phyloP scores from a whole-genome alignment of 352 stramenopile genomes.

The Phytophthora citricola region DNA sequence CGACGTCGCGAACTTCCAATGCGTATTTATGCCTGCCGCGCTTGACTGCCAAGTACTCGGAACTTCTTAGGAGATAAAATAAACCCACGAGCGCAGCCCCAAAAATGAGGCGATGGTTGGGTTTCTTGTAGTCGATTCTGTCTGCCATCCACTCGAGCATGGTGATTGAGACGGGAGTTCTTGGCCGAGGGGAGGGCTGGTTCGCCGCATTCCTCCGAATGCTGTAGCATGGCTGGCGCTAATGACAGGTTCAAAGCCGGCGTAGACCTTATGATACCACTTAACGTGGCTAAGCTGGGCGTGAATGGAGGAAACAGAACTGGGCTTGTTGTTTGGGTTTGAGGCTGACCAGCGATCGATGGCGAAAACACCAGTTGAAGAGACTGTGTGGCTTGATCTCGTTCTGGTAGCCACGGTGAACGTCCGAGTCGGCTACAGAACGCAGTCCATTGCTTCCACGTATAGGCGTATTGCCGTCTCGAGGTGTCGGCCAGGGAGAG shows the following conservation, averaged over 20 bases:
- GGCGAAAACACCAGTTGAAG: too few relatives aligned
- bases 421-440: too few relatives aligned
- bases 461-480: neutral
- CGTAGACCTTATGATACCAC: neutral
- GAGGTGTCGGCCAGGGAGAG: too few relatives aligned
- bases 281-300: neutral
- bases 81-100: conserved; percentile 38
- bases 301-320: neutral
- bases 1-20: conserved; percentile 20
- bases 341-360: too few relatives aligned
- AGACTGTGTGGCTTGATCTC: too few relatives aligned
- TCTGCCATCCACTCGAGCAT: conserved; percentile 17
- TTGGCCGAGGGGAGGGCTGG: neutral
- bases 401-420: too few relatives aligned
- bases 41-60: conserved; percentile 20
- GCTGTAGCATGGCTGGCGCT: conserved; percentile 3
- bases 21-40: conserved; percentile 10
- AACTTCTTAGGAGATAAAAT: conserved; percentile 26
- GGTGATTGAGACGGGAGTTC: neutral
- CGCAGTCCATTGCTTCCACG: too few relatives aligned
- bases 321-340: too few relatives aligned
- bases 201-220: conserved; percentile 14
- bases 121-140: conserved; percentile 1
- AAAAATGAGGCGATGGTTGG: conserved; percentile 27
- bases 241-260: neutral